Conservation (phyloP, 179 eudicot genomes). For the Silene noctiflora region DNA sequence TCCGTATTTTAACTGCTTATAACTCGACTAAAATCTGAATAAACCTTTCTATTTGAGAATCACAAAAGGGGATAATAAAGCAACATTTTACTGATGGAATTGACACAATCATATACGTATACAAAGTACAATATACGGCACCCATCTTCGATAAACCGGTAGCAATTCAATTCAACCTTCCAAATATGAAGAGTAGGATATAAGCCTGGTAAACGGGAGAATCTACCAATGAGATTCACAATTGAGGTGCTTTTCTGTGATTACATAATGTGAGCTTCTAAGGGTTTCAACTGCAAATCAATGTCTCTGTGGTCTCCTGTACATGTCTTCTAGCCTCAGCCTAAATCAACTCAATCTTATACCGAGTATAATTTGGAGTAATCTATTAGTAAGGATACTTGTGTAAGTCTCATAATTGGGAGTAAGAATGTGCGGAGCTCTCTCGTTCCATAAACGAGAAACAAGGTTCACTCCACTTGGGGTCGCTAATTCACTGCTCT, state of each 20-base stretch:
- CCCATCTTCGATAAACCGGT: neutral
- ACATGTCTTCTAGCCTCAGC: slow-evolving; percentile 18
- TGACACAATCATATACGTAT: neutral
- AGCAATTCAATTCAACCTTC: neutral
- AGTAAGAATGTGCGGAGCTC: slow-evolving; percentile 12
- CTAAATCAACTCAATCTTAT: slow-evolving; percentile 15
- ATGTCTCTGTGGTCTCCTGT: slow-evolving; percentile 31
- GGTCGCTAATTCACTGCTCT: slow-evolving; percentile 36
- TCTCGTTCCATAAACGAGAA: neutral
- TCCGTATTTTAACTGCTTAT: too few species aligned
- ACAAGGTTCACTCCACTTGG: neutral
- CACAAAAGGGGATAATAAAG: neutral
- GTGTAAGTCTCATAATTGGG: neutral
- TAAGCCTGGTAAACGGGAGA: neutral
- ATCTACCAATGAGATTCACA: slow-evolving; percentile 14
- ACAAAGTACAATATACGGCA: neutral
- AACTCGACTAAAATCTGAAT: too few species aligned
- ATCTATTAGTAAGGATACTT: slow-evolving; percentile 11
- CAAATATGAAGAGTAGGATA: neutral
- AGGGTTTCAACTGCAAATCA: neutral
- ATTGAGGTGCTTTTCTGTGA: slow-evolving; percentile 8
- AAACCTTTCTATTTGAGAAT: neutral
- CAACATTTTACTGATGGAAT: neutral
- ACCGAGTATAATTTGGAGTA: slow-evolving; percentile 1
- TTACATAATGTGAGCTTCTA: slow-evolving; percentile 8